Conservation (phyloP, 1,139 yeast species). For the Yamadazyma oceani region DNA sequence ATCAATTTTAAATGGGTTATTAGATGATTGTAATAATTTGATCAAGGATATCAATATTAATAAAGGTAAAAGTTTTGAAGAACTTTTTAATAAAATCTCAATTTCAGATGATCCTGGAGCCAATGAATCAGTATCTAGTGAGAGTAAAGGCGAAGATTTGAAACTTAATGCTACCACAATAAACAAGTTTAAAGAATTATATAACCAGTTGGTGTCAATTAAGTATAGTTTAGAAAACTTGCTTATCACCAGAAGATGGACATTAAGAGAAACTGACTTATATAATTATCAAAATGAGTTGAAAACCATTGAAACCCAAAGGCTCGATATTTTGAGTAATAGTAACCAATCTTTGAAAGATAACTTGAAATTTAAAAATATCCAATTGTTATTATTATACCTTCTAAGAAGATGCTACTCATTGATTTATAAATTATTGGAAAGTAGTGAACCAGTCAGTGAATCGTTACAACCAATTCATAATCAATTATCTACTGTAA, state of each 20-base stretch:
- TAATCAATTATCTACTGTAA: slow-evolving; percentile 87
- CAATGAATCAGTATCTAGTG: background rate
- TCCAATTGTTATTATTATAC: slow-evolving; percentile 70
- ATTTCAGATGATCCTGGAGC: slow-evolving; percentile 16
- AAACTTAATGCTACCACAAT: slow-evolving; percentile 11
- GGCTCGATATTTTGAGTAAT: slow-evolving; percentile 39
- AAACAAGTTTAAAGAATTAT: slow-evolving; percentile 22
- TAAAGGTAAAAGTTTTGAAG: slow-evolving; percentile 34
- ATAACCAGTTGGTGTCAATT: slow-evolving; percentile 52
- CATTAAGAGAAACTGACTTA: slow-evolving; percentile 90
- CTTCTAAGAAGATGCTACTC: slow-evolving; percentile 88
- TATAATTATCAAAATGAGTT: slow-evolving; percentile 76
- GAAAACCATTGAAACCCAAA: slow-evolving; percentile 67
- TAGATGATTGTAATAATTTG: slow-evolving; percentile 80
- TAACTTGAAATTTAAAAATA: slow-evolving; percentile 28
- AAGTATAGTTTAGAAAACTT: slow-evolving; percentile 77
- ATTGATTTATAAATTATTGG: slow-evolving; percentile 80
- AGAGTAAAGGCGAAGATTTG: slow-evolving; percentile 10
- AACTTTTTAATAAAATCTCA: slow-evolving; percentile 26
- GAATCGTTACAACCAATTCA: slow-evolving; percentile 92
- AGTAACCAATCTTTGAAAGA: slow-evolving; percentile 10
- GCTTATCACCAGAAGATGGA: slow-evolving; percentile 92
- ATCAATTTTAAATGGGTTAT: slow-evolving; percentile 64
- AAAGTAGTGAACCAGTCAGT: slow-evolving; percentile 90
- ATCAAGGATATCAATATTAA: slow-evolving; percentile 68